A percentile compares a stretch with the other conserved stretches of the same genome.
Evolutionary conservation across 2,329 filamentous ascomycete genomes (phyloP).

Genomic region (Paramyrothecium sp.): DNA sequence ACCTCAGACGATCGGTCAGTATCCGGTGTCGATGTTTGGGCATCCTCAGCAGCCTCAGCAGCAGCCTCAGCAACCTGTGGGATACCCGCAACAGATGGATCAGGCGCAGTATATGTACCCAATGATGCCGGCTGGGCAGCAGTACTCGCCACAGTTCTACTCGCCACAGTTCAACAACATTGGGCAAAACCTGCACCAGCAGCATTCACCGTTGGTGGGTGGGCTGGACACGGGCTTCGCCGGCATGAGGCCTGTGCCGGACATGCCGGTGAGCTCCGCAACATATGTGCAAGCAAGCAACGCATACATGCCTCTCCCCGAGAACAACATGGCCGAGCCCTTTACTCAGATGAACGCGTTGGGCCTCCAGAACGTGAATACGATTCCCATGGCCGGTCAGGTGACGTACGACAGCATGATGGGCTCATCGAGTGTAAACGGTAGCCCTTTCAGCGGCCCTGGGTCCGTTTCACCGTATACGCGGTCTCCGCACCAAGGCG

Average conservation of each 20-base stretch:
- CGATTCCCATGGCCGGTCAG: slow-evolving; percentile 20
- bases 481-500: slow-evolving; percentile 29
- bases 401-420: slow-evolving; percentile 29
- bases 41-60: slow-evolving; percentile 4
- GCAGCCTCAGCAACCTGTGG: slow-evolving; percentile 14
- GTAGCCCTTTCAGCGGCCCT: slow-evolving; percentile 34
- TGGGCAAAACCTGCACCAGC: slow-evolving; percentile 16
- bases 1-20: slow-evolving; percentile 7
- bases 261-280: slow-evolving; percentile 18
- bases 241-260: slow-evolving; percentile 18
- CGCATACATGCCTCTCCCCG: slow-evolving; percentile 22
- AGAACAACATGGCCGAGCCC: slow-evolving; percentile 22
- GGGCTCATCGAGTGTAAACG: slow-evolving; percentile 27
- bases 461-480: slow-evolving; percentile 32
- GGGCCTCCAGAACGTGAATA: slow-evolving; percentile 25
- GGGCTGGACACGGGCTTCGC: slow-evolving; percentile 22
- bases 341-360: slow-evolving; percentile 29
- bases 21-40: neutral
- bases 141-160: slow-evolving; percentile 19
- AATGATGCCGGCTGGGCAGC: slow-evolving; percentile 20
- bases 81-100: slow-evolving; percentile 8
- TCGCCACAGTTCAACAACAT: slow-evolving; percentile 23
- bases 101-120: slow-evolving; percentile 22
- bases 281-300: slow-evolving; percentile 18
- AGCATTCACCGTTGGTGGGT: slow-evolving; percentile 20